Evolutionary conservation across 2,329 filamentous ascomycete genomes (phyloP).

Genomic region (Dryadomyces quercivorus): DNA sequence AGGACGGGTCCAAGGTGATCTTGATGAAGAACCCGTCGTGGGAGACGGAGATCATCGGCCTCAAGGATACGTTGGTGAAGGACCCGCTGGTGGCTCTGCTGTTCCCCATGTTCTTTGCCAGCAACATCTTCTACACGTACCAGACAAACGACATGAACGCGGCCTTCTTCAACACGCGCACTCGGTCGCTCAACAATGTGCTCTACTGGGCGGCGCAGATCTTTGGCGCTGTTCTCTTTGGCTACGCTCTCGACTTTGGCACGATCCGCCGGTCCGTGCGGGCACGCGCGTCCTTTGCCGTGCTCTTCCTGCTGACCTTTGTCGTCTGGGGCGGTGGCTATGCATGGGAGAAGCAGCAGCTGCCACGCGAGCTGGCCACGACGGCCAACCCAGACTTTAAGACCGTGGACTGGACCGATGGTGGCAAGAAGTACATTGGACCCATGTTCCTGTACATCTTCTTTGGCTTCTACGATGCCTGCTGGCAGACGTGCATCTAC

Average conservation of each 20-base stretch:
- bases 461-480: conserved; percentile 80
- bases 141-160: conserved; percentile 58
- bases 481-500: conserved; percentile 84
- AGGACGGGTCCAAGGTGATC: conserved; percentile 69
- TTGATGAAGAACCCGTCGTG: conserved; percentile 86
- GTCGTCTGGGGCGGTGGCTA: conserved; percentile 75
- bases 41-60: conserved; percentile 64
- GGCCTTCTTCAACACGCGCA: conserved; percentile 60
- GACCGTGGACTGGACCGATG: conserved; percentile 50
- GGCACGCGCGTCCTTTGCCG: conserved; percentile 50
- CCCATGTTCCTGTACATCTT: conserved; percentile 86
- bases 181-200: conserved; percentile 59
- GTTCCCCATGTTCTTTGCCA: conserved; percentile 73
- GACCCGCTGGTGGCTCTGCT: conserved; percentile 64
- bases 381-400: conserved; percentile 29
- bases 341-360: conserved; percentile 57
- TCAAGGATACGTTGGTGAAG: conserved; percentile 57
- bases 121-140: conserved; percentile 75
- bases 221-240: conserved; percentile 60
- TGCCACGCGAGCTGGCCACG: conserved; percentile 48
- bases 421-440: conserved; percentile 48
- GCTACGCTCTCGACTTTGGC: conserved; percentile 54
- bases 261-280: conserved; percentile 49
- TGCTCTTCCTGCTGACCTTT: conserved; percentile 60
- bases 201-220: conserved; percentile 77